phyloP scores from a whole-genome alignment of 495 filamentous ascomycete genomes.

The Aspergillus olivimuriae region DNA sequence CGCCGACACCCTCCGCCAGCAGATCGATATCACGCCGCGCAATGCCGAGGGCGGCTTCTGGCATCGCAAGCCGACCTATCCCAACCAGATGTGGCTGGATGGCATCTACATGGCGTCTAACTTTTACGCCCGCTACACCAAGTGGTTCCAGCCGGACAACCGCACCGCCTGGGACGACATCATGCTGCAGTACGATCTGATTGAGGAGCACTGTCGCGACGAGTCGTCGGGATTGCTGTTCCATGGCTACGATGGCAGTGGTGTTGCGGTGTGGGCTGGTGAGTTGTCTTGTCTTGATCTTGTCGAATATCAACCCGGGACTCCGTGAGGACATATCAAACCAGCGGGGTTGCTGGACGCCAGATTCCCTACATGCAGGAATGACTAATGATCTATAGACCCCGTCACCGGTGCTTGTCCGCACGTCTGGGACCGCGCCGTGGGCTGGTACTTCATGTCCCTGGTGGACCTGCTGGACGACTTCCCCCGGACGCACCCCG shows the following conservation, averaged over 20 bases:
- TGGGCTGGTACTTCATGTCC: slow-evolving; percentile 16
- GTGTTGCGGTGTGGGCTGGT: slow-evolving; percentile 11
- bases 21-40: slow-evolving; percentile 12
- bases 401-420: slow-evolving; percentile 10
- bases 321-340: too few relatives aligned
- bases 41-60: slow-evolving; percentile 11
- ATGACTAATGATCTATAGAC: slow-evolving; percentile 3
- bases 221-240: slow-evolving; percentile 4
- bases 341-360: too few relatives aligned
- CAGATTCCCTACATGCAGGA: background rate
- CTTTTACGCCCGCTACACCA: slow-evolving; percentile 12
- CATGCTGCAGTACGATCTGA: slow-evolving; percentile 11
- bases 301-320: too few relatives aligned
- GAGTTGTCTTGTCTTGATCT: too few relatives aligned
- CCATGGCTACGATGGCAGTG: slow-evolving; percentile 9
- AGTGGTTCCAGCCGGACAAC: slow-evolving; percentile 10
- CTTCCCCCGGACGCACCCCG: slow-evolving; percentile 8
- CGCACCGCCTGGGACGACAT: slow-evolving; percentile 13
- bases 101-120: slow-evolving; percentile 13
- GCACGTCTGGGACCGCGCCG: slow-evolving; percentile 11
- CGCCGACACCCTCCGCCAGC: slow-evolving; percentile 5
- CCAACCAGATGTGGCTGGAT: slow-evolving; percentile 17
- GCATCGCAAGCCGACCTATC: slow-evolving; percentile 14
- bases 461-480: slow-evolving; percentile 10
- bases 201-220: slow-evolving; percentile 10